Evolutionary conservation across 495 filamentous ascomycete species (phyloP).

Genomic region (Podospora tetraspora): DNA sequence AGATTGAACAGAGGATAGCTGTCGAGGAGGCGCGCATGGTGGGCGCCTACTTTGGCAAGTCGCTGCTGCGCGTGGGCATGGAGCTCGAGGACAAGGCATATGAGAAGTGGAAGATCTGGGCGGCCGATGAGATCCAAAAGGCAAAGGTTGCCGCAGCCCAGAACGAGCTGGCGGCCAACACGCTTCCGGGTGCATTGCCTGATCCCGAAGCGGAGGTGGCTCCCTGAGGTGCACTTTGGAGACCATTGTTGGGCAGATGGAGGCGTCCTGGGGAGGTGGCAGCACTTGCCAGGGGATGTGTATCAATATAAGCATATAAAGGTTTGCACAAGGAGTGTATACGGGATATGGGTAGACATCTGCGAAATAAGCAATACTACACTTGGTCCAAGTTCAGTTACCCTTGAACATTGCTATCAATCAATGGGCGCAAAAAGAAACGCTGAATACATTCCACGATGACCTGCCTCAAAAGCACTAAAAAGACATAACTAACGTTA

Average conservation of each 20-base stretch:
- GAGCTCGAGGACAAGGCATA: constrained; percentile 71
- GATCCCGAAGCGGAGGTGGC: background rate
- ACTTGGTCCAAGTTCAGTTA: too few species aligned
- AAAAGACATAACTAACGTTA: too few species aligned
- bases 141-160: constrained; percentile 37
- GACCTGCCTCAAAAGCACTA: background rate
- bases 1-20: constrained; percentile 77
- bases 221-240: background rate
- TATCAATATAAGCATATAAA: background rate
- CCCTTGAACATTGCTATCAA: too few species aligned
- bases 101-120: constrained; percentile 81
- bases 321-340: background rate
- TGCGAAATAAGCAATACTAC: background rate
- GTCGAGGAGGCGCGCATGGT: constrained; percentile 80
- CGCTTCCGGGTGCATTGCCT: background rate
- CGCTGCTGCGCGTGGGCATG: constrained; percentile 68
- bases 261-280: background rate
- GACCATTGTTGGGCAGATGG: background rate
- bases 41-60: constrained; percentile 81
- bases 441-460: background rate
- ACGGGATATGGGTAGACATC: background rate
- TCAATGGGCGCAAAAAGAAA: background rate
- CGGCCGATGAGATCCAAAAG: constrained; percentile 43
- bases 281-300: background rate
- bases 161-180: background rate